phyloP scores from a whole-genome alignment of 805 yeast species.

The Yamadazyma phyllophila region DNA sequence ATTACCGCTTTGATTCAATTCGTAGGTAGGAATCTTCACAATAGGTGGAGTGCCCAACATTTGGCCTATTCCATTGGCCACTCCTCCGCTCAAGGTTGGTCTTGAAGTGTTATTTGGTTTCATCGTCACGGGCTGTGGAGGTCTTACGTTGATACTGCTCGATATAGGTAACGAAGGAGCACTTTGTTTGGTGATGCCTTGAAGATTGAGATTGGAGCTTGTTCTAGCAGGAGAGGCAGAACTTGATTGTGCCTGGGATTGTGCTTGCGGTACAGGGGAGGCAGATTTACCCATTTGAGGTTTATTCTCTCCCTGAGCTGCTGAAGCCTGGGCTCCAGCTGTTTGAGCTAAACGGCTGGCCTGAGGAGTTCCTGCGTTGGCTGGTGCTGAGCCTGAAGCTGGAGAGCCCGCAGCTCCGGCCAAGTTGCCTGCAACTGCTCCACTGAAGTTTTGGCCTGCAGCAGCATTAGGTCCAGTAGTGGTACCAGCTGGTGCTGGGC shows the following conservation, averaged over 20 bases:
- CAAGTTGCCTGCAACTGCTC: not conserved
- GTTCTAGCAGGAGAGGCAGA: conserved; percentile 16
- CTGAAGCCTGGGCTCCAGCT: not conserved
- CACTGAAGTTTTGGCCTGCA: not conserved
- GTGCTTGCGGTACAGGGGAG: conserved; percentile 6
- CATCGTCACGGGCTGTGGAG: conserved; percentile 62
- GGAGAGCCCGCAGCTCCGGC: not conserved
- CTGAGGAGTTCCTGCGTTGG: too few species aligned
- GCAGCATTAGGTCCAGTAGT: not conserved
- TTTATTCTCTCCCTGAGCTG: not conserved
- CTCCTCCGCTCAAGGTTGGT: conserved; percentile 84
- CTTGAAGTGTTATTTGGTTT: conserved; percentile 54
- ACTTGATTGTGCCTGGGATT: conserved; percentile 4
- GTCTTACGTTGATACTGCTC: conserved; percentile 59
- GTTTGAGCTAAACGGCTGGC: too few species aligned
- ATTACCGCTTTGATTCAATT: conserved; percentile 42
- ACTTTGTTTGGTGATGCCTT: conserved; percentile 48
- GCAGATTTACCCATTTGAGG: conserved; percentile 8
- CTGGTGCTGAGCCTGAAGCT: too few species aligned
- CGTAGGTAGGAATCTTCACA: conserved; percentile 76
- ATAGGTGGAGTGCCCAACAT: conserved; percentile 70
- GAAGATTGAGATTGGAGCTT: conserved; percentile 24
- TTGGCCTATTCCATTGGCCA: conserved; percentile 67
- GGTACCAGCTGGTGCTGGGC: not conserved
- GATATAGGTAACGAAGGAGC: conserved; percentile 75